These are phyloP conservation scores for Rhizopogon sp. DNA, from an alignment of 768 basidiomycete genomes.

Conservation along the genomic window DNA sequence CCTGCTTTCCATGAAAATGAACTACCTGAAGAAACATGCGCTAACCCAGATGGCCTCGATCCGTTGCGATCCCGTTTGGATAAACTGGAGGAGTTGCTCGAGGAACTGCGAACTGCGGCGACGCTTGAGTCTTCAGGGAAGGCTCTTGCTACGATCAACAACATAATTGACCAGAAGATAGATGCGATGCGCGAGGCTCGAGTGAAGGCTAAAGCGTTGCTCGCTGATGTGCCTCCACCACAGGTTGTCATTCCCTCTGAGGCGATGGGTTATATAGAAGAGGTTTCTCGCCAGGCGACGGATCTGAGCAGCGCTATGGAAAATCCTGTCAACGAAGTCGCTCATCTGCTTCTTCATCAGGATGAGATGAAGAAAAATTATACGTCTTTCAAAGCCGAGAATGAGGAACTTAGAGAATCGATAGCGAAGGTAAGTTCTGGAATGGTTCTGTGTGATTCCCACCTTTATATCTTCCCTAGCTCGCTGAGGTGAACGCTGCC, in stretches of 20 bases:
- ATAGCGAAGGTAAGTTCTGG: background rate
- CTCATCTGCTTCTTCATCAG: conserved; percentile 15
- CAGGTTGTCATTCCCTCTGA: conserved; percentile 17
- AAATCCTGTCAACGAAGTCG: conserved; percentile 20
- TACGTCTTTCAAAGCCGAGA: background rate
- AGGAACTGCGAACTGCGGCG: conserved; percentile 25
- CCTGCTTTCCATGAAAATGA: background rate
- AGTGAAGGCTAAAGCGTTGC: conserved; percentile 13
- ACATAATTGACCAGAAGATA: conserved; percentile 14
- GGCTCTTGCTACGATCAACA: conserved; percentile 13
- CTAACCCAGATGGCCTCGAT: conserved; percentile 1
- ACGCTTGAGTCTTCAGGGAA: conserved; percentile 20
- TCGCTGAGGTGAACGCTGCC: background rate
- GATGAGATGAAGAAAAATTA: background rate
- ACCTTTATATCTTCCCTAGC: background rate
- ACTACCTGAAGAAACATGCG: background rate
- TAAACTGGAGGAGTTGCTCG: conserved; percentile 23
- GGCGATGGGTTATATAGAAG: conserved; percentile 14
- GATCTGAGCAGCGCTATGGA: conserved; percentile 20
- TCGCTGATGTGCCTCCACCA: conserved; percentile 9
- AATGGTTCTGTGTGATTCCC: too few species aligned
- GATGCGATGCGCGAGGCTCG: conserved; percentile 16
- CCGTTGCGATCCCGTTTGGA: conserved; percentile 13
- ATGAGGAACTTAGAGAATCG: background rate
- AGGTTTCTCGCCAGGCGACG: conserved; percentile 7